Conservation (phyloP, 148 eudicot genomes). For the Rhododendron mucronatum region DNA sequence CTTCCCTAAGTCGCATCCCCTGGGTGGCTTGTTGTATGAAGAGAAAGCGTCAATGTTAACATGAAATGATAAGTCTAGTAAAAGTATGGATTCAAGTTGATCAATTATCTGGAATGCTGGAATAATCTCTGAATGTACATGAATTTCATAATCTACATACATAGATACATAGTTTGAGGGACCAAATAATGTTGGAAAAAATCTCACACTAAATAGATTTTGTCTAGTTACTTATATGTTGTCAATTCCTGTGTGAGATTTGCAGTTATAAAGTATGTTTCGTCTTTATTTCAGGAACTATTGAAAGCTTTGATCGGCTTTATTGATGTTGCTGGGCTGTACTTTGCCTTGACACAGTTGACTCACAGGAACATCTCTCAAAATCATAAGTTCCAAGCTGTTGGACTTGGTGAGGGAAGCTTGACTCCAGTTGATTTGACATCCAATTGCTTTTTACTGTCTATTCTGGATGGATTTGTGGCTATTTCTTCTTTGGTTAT, state of each 20-base stretch:
- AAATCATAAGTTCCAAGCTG: slow-evolving; percentile 97
- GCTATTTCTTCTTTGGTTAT: neutral
- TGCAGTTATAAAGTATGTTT: neutral
- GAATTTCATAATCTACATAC: neutral
- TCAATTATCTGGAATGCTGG: neutral
- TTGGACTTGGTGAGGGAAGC: slow-evolving; percentile 84
- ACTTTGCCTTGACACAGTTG: slow-evolving; percentile 92
- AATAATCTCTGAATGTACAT: neutral
- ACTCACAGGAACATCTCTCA: slow-evolving; percentile 97
- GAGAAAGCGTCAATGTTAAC: slow-evolving; percentile 1
- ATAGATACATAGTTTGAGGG: neutral
- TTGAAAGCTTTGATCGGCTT: slow-evolving; percentile 88
- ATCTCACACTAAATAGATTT: neutral
- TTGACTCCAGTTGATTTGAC: neutral
- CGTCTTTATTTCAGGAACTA: slow-evolving; percentile 54
- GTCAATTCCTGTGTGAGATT: neutral
- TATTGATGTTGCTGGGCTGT: slow-evolving; percentile 95
- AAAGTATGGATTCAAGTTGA: neutral
- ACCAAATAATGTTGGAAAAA: neutral
- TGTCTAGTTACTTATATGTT: neutral
- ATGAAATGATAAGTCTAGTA: neutral
- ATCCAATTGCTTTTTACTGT: neutral
- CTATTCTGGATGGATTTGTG: neutral
- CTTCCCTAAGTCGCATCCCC: neutral
- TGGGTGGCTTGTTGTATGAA: neutral